A percentile compares a stretch with the other conserved stretches of the same genome.
These are phyloP conservation scores for Saccharomyces hybrid DNA, from an alignment of 1,139 yeast genomes.

Conservation along the genomic window DNA sequence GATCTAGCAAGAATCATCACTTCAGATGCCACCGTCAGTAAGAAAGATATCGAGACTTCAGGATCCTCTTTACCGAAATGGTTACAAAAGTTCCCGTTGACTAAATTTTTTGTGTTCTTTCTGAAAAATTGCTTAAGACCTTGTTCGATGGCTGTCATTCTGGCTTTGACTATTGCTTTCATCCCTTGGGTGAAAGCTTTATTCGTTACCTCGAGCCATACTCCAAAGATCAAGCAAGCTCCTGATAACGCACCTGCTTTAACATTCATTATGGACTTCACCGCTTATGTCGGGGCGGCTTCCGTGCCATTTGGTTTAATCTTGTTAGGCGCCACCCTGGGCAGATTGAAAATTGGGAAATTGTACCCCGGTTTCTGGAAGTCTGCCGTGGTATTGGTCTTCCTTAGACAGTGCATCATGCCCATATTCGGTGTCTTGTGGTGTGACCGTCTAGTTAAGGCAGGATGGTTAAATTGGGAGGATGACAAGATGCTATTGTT, in stretches of 20 bases:
- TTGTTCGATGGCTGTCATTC: constrained; percentile 49
- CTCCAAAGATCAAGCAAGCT: constrained; percentile 42
- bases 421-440: constrained; percentile 60
- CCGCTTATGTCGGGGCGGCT: constrained; percentile 75
- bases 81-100: constrained; percentile 8
- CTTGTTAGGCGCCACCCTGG: constrained; percentile 78
- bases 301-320: constrained; percentile 82
- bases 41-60: constrained; percentile 10
- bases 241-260: constrained; percentile 82
- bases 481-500: constrained; percentile 53
- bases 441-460: constrained; percentile 40
- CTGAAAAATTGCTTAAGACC: constrained; percentile 54
- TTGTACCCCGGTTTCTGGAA: constrained; percentile 71
- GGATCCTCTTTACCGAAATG: constrained; percentile 8
- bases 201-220: constrained; percentile 39
- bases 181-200: constrained; percentile 72
- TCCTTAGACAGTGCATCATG: constrained; percentile 44
- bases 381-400: constrained; percentile 40
- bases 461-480: constrained; percentile 44
- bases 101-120: constrained; percentile 20
- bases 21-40: constrained; percentile 16
- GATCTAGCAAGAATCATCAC: constrained; percentile 17
- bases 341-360: constrained; percentile 53
- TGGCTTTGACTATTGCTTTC: constrained; percentile 59
- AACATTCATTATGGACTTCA: constrained; percentile 73